A percentile compares a stretch with the other conserved stretches of the same genome.
Evolutionary conservation across 2,329 filamentous ascomycete genomes (phyloP).

Genomic region (Scedosporium minutisporum): DNA sequence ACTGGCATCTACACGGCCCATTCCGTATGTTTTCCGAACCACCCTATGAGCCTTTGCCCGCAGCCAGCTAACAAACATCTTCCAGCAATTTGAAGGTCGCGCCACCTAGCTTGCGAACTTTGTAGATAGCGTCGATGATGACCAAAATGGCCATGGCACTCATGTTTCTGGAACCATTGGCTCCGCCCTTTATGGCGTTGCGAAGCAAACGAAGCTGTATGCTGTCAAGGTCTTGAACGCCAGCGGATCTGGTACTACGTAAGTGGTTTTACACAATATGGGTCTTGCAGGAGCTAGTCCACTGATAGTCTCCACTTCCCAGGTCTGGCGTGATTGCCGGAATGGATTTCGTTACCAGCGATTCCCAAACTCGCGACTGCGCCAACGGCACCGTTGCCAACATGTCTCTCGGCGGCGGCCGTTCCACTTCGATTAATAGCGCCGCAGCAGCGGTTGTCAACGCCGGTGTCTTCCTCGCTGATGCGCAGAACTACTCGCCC

Average conservation of each 20-base stretch:
- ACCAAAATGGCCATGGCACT: conserved; percentile 33
- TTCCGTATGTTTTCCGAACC: conserved; percentile 2
- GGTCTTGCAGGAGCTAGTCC: background rate
- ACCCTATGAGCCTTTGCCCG: background rate
- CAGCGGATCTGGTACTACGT: conserved; percentile 11
- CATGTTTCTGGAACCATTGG: conserved; percentile 17
- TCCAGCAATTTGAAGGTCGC: conserved; percentile 22
- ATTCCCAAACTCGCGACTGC: conserved; percentile 21
- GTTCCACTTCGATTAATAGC: conserved; percentile 35
- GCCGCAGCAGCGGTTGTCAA: conserved; percentile 35
- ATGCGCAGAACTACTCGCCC: conserved; percentile 25
- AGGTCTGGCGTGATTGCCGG: conserved; percentile 30
- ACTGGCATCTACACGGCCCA: conserved; percentile 23
- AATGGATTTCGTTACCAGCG: conserved; percentile 25
- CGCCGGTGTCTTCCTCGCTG: conserved; percentile 23
- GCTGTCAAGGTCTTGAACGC: conserved; percentile 37
- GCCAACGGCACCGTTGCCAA: conserved; percentile 26
- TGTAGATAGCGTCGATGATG: conserved; percentile 4
- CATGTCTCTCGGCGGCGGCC: conserved; percentile 32
- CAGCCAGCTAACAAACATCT: background rate
- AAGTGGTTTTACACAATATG: background rate
- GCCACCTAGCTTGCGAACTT: conserved; percentile 20
- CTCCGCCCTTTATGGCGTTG: conserved; percentile 17
- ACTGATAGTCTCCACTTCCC: conserved; percentile 3
- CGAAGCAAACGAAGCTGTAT: conserved; percentile 32